A percentile compares a stretch with the other conserved stretches of the same genome.
Evolutionary conservation across 345 rosid species (phyloP).

Genomic region (Gossypium ekmanianum): DNA sequence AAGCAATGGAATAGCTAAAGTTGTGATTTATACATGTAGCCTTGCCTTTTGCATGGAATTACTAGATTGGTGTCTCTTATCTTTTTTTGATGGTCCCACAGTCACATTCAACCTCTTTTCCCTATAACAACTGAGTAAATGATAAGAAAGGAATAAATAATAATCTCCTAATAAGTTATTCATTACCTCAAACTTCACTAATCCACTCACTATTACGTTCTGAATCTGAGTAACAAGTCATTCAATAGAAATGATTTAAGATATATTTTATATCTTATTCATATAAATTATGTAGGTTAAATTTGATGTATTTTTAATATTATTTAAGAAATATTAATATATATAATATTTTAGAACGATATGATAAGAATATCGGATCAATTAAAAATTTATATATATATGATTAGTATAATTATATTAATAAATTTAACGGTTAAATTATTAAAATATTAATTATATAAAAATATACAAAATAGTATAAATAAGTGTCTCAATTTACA

Average conservation of each 20-base stretch:
- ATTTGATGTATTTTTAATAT: too few relatives aligned
- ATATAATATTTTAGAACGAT: too few relatives aligned
- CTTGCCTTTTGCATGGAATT: constrained; percentile 17
- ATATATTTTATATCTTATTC: too few relatives aligned
- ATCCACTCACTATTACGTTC: not conserved
- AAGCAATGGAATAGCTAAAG: not conserved
- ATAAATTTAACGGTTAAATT: rapidly evolving
- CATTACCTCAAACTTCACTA: not conserved
- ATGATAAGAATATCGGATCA: rapidly evolving
- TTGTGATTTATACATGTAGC: not conserved
- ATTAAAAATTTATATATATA: too few relatives aligned
- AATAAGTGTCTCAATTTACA: too few relatives aligned
- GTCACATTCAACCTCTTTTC: not conserved
- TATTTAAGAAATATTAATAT: too few relatives aligned
- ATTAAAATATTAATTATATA: too few relatives aligned
- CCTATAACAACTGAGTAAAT: not conserved
- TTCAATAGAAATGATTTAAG: too few relatives aligned
- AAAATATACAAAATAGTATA: too few relatives aligned
- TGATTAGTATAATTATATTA: too few relatives aligned
- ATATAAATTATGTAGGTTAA: too few relatives aligned
- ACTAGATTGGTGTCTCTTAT: constrained; percentile 2
- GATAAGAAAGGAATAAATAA: not conserved
- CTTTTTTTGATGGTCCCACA: not conserved
- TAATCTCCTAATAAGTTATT: not conserved
- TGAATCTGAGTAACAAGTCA: too few relatives aligned